Conservation (phyloP, 2,329 filamentous ascomycete species). For the Pseudocercospora fuligena region DNA sequence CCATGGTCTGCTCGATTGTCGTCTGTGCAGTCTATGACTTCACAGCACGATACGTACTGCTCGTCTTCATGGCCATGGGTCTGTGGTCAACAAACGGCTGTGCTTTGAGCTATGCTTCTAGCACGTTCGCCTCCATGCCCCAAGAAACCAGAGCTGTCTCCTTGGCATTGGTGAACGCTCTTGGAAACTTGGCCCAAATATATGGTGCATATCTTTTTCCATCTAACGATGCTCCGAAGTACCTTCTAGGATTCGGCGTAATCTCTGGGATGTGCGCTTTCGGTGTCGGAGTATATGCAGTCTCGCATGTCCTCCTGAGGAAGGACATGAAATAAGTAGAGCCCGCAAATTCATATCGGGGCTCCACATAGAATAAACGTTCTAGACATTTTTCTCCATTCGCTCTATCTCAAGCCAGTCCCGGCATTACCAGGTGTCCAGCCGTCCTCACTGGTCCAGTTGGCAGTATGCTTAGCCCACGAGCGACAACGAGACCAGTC, state of each 20-base stretch:
- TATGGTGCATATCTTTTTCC: conserved; percentile 47
- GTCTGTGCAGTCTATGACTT: conserved; percentile 55
- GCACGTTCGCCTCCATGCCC: conserved; percentile 56
- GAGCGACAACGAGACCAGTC: not conserved
- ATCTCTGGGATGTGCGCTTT: conserved; percentile 54
- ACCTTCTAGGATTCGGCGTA: conserved; percentile 40
- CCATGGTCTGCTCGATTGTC: conserved; percentile 46
- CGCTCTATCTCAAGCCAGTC: not conserved
- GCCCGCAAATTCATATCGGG: not conserved
- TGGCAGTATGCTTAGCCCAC: conserved; percentile 4
- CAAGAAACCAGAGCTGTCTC: conserved; percentile 38
- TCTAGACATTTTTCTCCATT: not conserved
- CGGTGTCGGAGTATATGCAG: conserved; percentile 34
- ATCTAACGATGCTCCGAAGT: conserved; percentile 38
- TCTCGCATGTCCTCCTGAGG: conserved; percentile 25
- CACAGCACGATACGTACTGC: conserved; percentile 58
- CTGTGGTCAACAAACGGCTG: conserved; percentile 60
- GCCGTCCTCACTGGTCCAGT: not conserved
- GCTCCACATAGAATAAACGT: not conserved
- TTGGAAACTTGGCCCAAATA: conserved; percentile 41
- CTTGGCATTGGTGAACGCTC: conserved; percentile 39
- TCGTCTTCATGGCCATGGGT: conserved; percentile 62
- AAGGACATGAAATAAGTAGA: conserved; percentile 16
- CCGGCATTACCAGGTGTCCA: not conserved
- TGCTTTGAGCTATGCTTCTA: conserved; percentile 57